Conservation (phyloP, 768 basidiomycete species). For the Phylloporus sp. region DNA sequence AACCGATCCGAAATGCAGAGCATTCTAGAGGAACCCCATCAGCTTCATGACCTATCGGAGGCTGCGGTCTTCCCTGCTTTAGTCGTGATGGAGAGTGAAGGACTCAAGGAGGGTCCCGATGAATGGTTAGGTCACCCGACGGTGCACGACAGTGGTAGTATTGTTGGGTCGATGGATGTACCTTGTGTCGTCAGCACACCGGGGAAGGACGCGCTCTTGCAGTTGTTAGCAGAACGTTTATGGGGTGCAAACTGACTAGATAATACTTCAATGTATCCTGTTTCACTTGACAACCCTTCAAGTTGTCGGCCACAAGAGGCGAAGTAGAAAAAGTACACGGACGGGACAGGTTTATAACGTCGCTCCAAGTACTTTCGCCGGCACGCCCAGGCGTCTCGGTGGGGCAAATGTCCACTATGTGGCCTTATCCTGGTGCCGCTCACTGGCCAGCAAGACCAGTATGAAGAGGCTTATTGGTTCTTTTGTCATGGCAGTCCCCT, state of each 20-base stretch:
- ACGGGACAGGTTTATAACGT: too few species aligned
- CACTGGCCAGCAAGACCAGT: constrained; percentile 1
- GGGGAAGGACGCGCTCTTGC: constrained; percentile 49
- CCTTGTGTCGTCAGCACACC: constrained; percentile 56
- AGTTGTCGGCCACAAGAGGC: too few species aligned
- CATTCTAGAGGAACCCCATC: constrained; percentile 37
- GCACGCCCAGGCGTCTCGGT: too few species aligned
- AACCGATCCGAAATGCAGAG: constrained; percentile 63
- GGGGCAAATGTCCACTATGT: too few species aligned
- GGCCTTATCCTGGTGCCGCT: constrained; percentile 2
- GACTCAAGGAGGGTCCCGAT: constrained; percentile 11
- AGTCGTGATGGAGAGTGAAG: constrained; percentile 42
- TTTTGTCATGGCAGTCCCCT: constrained; percentile 21
- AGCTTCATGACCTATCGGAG: constrained; percentile 38
- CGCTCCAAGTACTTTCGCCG: too few species aligned
- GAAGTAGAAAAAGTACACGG: too few species aligned
- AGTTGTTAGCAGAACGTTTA: constrained; percentile 47
- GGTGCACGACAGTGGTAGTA: constrained; percentile 12
- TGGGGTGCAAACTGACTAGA: constrained; percentile 41
- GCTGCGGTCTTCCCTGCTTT: constrained; percentile 51
- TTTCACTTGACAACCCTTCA: not conserved
- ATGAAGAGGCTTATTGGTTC: not conserved
- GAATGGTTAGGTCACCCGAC: constrained; percentile 19
- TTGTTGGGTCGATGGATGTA: constrained; percentile 34
- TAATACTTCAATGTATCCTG: not conserved